A percentile compares a stretch with the other conserved stretches of the same genome.
Evolutionary conservation across 345 rosid genomes (phyloP).

Genomic region (Iberis pinnata): DNA sequence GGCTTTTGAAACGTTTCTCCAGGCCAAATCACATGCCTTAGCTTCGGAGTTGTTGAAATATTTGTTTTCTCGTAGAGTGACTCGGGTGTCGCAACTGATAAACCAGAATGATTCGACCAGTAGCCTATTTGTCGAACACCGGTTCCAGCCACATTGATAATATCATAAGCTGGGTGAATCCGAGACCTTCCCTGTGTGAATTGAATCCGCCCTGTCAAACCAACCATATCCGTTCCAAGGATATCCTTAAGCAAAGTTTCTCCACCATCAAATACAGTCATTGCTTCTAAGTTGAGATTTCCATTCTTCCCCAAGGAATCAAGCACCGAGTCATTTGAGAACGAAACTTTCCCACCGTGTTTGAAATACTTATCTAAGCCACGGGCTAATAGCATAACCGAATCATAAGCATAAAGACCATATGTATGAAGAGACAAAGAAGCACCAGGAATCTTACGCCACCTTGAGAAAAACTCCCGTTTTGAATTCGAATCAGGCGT

Average conservation of each 20-base stretch:
- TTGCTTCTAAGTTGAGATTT: conserved; percentile 58
- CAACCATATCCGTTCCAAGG: conserved; percentile 49
- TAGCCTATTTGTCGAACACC: conserved; percentile 74
- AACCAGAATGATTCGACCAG: conserved; percentile 90
- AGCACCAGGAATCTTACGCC: conserved; percentile 50
- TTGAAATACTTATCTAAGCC: conserved; percentile 64
- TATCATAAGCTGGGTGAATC: conserved; percentile 63
- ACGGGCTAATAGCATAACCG: conserved; percentile 80
- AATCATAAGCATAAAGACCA: conserved; percentile 81
- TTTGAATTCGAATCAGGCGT: conserved; percentile 59
- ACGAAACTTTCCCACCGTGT: conserved; percentile 65
- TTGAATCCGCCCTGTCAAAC: conserved; percentile 71
- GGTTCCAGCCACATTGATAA: conserved; percentile 76
- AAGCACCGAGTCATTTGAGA: conserved; percentile 68
- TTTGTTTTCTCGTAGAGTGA: conserved; percentile 48
- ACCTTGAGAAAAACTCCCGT: conserved; percentile 51
- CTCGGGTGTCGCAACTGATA: conserved; percentile 64
- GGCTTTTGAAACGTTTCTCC: conserved; percentile 71
- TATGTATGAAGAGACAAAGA: conserved; percentile 60
- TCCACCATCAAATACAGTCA: conserved; percentile 65
- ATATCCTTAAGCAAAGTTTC: conserved; percentile 49
- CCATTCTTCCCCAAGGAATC: conserved; percentile 33
- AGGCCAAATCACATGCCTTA: conserved; percentile 76
- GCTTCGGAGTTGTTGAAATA: conserved; percentile 47
- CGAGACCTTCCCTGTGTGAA: conserved; percentile 52